Base-by-base conservation (phyloP, 768 basidiomycete species). In the Termitomyces sp. region DNA sequence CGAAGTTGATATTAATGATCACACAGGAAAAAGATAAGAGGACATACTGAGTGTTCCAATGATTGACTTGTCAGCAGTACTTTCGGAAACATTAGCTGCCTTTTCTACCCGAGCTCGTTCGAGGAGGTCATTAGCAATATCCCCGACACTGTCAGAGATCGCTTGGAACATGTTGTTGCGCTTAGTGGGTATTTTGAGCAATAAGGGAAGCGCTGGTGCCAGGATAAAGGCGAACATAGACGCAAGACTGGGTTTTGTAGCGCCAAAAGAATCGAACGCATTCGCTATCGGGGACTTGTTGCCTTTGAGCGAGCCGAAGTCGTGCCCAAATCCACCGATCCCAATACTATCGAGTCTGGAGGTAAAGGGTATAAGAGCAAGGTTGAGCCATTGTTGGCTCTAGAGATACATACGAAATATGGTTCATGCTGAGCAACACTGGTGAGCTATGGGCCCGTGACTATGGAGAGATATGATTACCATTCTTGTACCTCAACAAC, bases 321-420 rank as follows among this genome's bases (percentile, higher is more conserved):
- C 71, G 62, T 84, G 77, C n/a, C 77, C 77, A 63, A 84, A 84
- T 0, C 78, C 78, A 2, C 80, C 79, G 28, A 79, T 73, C 9
- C 84, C 82, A 39, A 85, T 75, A 18, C 67, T 75, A 60, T 85
- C 84, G 7, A 85, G 67, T 6, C 81, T 82, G 22, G 18, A 46
- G 49, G 45, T 3, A 40, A 35, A 20, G 49, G n/a, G 38, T 33
- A 24, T 24, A 44, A 52, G 15, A 53, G 8, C 45, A 12, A 51
- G n/a, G 5, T 16, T n/a, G 16, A 12, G 35, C 28, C 38, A 39
- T 52, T 12, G 38, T 22, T 61, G 51, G 7, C 1, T 28, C 32
- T 45, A 0, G 20, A 60, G 0, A 28, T 15, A 62, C 76, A 35
- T 65, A 79, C 79, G 81, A 74, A 11, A 80, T 70, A 50, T 71